Evolutionary conservation across 805 yeast genomes (phyloP), one percentile per base, ranked within the genome.

Genomic region (Lipomyces starkeyi): DNA sequence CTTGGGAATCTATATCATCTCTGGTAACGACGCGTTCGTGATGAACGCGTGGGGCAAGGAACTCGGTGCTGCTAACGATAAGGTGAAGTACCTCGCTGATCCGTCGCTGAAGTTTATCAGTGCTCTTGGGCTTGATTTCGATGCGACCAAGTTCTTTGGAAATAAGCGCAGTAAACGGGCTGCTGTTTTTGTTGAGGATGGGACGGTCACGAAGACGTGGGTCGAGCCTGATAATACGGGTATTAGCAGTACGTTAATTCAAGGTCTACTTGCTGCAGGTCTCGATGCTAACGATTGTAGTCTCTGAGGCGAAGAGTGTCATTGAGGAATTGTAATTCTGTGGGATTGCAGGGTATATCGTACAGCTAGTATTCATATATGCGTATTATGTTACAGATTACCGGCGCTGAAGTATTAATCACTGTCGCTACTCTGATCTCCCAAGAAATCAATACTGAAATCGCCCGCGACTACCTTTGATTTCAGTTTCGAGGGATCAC

Each of bases 21-120:
- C 95, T 22, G 97, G 91, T 60, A 93, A 93, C 78, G 97, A 93
- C 77, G 85, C 95, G 2, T 93, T 93, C 78, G 97, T 92, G 61
- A 86, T 88, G 75, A 85, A 86, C 73, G 93, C 95, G 0, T 93
- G 97, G 97, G 86, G 85, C 57, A 84, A 87, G 65, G 75, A 66
- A 1, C 68, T 80, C 47, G 62, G 72, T 17, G 66, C 63, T 14
- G 75, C 74, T 9, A 72, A 65, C 35, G 74, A 71, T 22, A 78
- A 80, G 64, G 79, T 88, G 63, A 83, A 84, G 65, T 85, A 90
- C 77, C 82, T 92, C 71, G 91, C 97, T 55, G 97, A 93, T 78
- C 88, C 95, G n/a, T 79, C 81, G 64, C 97, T 90, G 32, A 88
- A 86, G 61, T 91, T 92, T 76, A 85, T 89, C 70, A 82, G 82